Evolutionary conservation across 2,329 filamentous ascomycete genomes (phyloP).

Genomic region (Sporothrix globosa): DNA sequence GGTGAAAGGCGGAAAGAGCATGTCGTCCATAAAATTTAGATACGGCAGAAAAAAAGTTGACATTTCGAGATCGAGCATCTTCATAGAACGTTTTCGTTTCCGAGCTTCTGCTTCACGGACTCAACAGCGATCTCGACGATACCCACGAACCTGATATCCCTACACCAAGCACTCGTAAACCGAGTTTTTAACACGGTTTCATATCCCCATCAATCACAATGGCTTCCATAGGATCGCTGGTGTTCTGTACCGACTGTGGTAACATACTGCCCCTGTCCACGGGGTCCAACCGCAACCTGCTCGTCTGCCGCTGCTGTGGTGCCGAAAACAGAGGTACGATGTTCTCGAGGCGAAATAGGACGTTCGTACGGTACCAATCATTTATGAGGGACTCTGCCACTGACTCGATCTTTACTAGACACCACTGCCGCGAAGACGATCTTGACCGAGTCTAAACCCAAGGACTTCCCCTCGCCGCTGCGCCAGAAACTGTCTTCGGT

Average conservation of each 20-base stretch:
- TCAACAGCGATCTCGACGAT: neutral
- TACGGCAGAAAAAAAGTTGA: conserved; percentile 32
- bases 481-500: conserved; percentile 86
- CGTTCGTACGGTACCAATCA: neutral
- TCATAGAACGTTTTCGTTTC: neutral
- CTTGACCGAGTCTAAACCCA: conserved; percentile 80
- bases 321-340: conserved; percentile 76
- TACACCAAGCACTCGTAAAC: neutral
- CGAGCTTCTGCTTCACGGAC: neutral
- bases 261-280: conserved; percentile 83
- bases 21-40: conserved; percentile 11
- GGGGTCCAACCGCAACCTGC: conserved; percentile 72
- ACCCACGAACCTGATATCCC: neutral
- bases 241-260: conserved; percentile 92
- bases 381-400: neutral
- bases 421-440: conserved; percentile 74
- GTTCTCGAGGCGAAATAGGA: neutral
- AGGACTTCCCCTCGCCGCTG: conserved; percentile 87
- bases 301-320: conserved; percentile 85
- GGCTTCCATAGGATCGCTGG: conserved; percentile 85
- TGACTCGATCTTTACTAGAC: conserved; percentile 45
- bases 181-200: too few species aligned
- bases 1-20: conserved; percentile 27
- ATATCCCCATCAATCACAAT: conserved; percentile 51
- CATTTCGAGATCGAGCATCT: neutral